Percentiles rank a stretch among this genome's conserved stretches.
Conservation (phyloP, 2,329 filamentous ascomycete genomes). For the Chrysoporthe austroafricana region DNA sequence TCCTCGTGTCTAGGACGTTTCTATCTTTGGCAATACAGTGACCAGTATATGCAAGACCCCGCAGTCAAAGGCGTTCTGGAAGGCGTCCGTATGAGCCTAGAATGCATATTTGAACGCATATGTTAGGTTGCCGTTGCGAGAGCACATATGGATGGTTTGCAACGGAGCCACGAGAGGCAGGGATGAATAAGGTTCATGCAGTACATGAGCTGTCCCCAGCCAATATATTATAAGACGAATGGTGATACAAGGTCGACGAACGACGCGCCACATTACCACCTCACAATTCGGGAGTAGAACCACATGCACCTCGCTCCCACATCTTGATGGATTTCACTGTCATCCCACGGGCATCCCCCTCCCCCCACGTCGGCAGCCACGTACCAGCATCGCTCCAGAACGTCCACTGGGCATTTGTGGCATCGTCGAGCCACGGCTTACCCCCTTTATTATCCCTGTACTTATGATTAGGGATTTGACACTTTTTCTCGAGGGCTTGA, state of each 20-base stretch:
- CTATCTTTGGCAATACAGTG: background rate
- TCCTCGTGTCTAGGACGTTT: background rate
- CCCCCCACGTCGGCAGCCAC: conserved; percentile 54
- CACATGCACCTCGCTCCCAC: conserved; percentile 46
- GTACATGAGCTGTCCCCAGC: background rate
- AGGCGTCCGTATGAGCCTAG: background rate
- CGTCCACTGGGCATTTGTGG: conserved; percentile 43
- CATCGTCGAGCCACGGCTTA: conserved; percentile 52
- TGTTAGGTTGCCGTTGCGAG: background rate
- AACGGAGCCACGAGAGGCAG: conserved; percentile 1
- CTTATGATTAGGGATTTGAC: conserved; percentile 22
- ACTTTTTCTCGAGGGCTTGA: background rate
- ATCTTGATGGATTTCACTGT: conserved; percentile 51
- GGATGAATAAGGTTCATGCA: conserved; percentile 9
- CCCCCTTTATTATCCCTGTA: conserved; percentile 45
- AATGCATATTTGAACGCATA: background rate
- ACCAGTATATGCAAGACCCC: background rate
- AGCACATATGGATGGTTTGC: background rate
- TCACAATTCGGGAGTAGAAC: conserved; percentile 23
- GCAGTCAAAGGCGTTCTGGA: background rate
- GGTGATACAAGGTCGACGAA: background rate
- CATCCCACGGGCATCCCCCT: conserved; percentile 47
- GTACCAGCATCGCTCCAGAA: conserved; percentile 46
- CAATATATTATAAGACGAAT: background rate
- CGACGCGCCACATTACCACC: background rate